Evolutionary conservation across 164 flowering plant species (phyloP).

Genomic region (Euptelea pleiosperma): DNA sequence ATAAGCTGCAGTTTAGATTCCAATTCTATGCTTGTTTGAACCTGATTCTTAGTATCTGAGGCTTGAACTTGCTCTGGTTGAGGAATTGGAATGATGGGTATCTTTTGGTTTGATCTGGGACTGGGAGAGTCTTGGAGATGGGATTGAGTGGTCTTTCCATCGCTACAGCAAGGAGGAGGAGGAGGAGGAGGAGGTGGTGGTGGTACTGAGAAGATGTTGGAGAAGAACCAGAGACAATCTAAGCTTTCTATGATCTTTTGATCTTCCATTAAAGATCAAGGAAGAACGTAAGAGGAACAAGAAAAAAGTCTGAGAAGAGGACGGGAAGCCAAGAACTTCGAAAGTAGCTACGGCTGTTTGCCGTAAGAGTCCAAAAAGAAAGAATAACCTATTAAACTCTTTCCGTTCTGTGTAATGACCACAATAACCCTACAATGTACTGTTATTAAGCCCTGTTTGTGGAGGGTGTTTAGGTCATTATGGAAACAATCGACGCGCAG

Average conservation of each 20-base stretch:
- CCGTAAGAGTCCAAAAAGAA: not conserved
- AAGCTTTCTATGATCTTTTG: constrained; percentile 25
- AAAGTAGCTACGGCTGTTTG: not conserved
- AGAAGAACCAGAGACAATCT: constrained; percentile 45
- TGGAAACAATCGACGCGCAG: not conserved
- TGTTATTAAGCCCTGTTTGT: no score
- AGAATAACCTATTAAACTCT: not conserved
- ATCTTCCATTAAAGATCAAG: constrained; percentile 26
- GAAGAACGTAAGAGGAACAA: not conserved
- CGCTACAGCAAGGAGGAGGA: not conserved
- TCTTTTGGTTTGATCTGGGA: constrained; percentile 10
- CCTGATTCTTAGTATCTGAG: not conserved
- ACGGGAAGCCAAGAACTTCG: not conserved
- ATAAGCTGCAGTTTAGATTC: constrained; percentile 5
- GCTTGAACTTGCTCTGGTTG: constrained; percentile 6
- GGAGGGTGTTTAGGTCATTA: constrained; percentile 7
- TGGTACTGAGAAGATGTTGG: constrained; percentile 27
- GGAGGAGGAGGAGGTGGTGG: constrained; percentile 1
- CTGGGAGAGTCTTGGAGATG: constrained; percentile 8
- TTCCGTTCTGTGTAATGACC: not conserved
- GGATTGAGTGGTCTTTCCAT: constrained; percentile 4
- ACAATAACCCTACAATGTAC: not conserved
- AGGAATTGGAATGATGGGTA: constrained; percentile 11
- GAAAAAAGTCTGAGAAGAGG: not conserved
- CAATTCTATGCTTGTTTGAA: constrained; percentile 10